Conservation (phyloP, 805 yeast genomes). For the Cyberlindnera subsufficiens region DNA sequence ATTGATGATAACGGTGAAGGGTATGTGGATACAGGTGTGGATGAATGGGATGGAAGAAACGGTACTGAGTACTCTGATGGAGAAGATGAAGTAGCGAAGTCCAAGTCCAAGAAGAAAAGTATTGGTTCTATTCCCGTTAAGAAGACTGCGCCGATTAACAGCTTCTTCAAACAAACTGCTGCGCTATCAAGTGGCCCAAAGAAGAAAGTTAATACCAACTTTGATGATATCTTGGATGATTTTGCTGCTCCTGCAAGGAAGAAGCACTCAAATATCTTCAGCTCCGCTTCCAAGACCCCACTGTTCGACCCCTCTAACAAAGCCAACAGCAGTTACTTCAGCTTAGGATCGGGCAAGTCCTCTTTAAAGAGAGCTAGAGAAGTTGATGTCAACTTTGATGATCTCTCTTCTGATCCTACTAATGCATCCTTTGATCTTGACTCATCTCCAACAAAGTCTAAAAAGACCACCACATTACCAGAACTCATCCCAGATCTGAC, state of each 20-base stretch:
- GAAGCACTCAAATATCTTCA: slow-evolving; percentile 12
- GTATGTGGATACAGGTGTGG: slow-evolving; percentile 88
- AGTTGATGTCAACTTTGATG: slow-evolving; percentile 20
- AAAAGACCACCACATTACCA: slow-evolving; percentile 13
- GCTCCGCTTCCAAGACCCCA: slow-evolving; percentile 14
- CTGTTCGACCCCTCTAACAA: slow-evolving; percentile 22
- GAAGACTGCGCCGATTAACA: slow-evolving; percentile 43
- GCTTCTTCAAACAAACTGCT: slow-evolving; percentile 43
- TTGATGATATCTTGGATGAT: slow-evolving; percentile 61
- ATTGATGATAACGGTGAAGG: slow-evolving; percentile 94
- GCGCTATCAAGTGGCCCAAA: slow-evolving; percentile 27
- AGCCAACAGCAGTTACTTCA: slow-evolving; percentile 20
- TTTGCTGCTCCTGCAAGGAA: slow-evolving; percentile 16
- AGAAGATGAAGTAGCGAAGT: slow-evolving; percentile 35
- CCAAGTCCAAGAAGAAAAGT: slow-evolving; percentile 14
- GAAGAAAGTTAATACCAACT: slow-evolving; percentile 43
- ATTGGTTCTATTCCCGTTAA: slow-evolving; percentile 19
- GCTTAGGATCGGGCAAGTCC: slow-evolving; percentile 12
- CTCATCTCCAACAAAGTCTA: slow-evolving; percentile 33
- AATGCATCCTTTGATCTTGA: slow-evolving; percentile 23
- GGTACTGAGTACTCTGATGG: slow-evolving; percentile 43
- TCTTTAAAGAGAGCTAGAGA: slow-evolving; percentile 19
- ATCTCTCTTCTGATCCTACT: slow-evolving; percentile 21
- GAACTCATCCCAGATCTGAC: slow-evolving; percentile 2
- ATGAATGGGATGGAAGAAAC: slow-evolving; percentile 70